These are phyloP conservation scores for Daedaleopsis nitida DNA, from an alignment of 768 basidiomycete genomes.

Conservation along the genomic window DNA sequence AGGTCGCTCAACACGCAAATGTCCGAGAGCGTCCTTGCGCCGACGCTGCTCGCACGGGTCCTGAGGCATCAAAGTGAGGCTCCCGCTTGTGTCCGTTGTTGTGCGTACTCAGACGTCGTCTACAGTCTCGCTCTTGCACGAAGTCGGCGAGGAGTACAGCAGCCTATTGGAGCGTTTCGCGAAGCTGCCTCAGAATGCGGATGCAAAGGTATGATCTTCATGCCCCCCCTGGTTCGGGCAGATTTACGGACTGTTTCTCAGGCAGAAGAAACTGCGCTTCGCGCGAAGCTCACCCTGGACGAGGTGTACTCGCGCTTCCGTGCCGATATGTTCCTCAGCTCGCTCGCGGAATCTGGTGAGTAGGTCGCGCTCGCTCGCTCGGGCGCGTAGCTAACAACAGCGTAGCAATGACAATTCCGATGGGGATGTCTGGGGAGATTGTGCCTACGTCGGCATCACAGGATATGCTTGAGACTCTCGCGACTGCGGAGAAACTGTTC, in stretches of 20 bases:
- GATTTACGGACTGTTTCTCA: constrained; percentile 29
- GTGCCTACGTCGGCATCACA: constrained; percentile 47
- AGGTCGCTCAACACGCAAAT: constrained; percentile 21
- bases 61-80: constrained; percentile 69
- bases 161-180: constrained; percentile 58
- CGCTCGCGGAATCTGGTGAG: constrained; percentile 85
- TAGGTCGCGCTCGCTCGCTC: constrained; percentile 30
- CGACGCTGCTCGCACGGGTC: constrained; percentile 60
- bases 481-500: constrained; percentile 70
- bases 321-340: constrained; percentile 87
- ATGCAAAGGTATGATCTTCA: constrained; percentile 51
- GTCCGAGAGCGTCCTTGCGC: constrained; percentile 53
- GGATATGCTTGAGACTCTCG: constrained; percentile 62
- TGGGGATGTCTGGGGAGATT: constrained; percentile 62
- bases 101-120: neutral
- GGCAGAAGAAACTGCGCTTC: constrained; percentile 75
- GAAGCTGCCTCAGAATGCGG: constrained; percentile 54
- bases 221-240: too few species aligned
- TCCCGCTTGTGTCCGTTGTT: neutral
- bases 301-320: constrained; percentile 78
- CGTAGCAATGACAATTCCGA: constrained; percentile 80
- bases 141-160: constrained; percentile 52
- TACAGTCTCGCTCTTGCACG: constrained; percentile 68
- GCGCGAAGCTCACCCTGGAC: constrained; percentile 78
- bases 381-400: neutral